phyloP scores from a whole-genome alignment of 2,329 filamentous ascomycete genomes.

The Ceratocystis destructans region DNA sequence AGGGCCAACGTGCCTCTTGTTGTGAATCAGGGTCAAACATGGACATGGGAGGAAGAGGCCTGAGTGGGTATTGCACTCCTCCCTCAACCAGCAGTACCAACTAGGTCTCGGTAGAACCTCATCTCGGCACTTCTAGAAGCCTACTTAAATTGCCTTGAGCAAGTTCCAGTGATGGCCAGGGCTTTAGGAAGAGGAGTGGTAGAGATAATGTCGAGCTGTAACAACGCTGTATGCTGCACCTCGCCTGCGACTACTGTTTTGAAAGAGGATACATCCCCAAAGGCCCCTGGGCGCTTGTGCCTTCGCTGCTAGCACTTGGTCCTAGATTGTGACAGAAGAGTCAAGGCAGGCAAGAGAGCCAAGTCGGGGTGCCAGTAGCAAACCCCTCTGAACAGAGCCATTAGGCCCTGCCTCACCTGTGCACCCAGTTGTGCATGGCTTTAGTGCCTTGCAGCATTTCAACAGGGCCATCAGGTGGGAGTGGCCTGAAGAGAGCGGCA shows the following conservation, averaged over 20 bases:
- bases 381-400: background rate
- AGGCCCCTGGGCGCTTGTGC: background rate
- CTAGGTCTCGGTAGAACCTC: background rate
- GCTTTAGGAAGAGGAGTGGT: background rate
- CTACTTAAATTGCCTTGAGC: background rate
- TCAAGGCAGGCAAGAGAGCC: background rate
- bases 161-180: background rate
- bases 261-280: too few species aligned
- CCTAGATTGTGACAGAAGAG: background rate
- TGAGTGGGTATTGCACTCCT: background rate
- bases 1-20: background rate
- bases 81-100: background rate
- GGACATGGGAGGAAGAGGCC: background rate
- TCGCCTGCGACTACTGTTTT: background rate
- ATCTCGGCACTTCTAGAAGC: constrained; percentile 2
- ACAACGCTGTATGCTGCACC: background rate
- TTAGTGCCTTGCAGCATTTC: background rate
- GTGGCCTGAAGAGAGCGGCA: background rate
- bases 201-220: background rate
- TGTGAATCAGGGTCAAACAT: background rate
- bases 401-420: background rate
- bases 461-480: background rate
- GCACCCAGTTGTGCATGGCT: background rate
- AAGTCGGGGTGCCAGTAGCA: background rate
- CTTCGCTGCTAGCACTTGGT: background rate